phyloP scores from a whole-genome alignment of 2,329 filamentous ascomycete genomes.

The Ophiostoma himal-ulmi region DNA sequence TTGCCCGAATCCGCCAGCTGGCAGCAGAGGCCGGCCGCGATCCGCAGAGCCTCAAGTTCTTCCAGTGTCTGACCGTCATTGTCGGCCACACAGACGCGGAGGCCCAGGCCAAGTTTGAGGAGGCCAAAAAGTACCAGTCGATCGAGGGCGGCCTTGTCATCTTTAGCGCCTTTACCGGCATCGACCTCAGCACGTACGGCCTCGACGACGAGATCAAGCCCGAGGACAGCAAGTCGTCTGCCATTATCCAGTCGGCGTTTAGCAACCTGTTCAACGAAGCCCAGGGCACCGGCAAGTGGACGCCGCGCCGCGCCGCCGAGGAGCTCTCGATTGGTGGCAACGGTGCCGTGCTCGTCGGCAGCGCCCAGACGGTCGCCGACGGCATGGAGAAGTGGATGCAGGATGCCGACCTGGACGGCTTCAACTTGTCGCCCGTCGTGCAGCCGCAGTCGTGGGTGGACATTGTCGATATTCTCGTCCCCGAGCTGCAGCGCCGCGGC shows the following conservation, averaged over 20 bases:
- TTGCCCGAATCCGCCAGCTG: not conserved
- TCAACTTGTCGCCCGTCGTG: constrained; percentile 46
- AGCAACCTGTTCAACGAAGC: constrained; percentile 15
- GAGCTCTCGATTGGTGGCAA: constrained; percentile 27
- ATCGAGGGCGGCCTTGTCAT: constrained; percentile 27
- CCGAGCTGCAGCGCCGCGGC: constrained; percentile 54
- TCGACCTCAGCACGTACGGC: constrained; percentile 28
- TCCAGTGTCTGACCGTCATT: not conserved
- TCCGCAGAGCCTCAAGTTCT: not conserved
- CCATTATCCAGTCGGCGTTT: constrained; percentile 20
- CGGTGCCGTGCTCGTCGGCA: constrained; percentile 48
- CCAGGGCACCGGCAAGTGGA: constrained; percentile 21
- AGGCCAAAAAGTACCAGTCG: constrained; percentile 18
- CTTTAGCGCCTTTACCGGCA: constrained; percentile 28
- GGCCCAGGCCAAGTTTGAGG: constrained; percentile 27
- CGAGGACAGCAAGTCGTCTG: not conserved
- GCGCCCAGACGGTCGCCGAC: constrained; percentile 60
- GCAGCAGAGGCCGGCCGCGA: not conserved
- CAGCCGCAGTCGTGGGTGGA: constrained; percentile 58
- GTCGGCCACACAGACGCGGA: constrained; percentile 23
- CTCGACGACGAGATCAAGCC: constrained; percentile 25
- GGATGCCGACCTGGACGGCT: constrained; percentile 67
- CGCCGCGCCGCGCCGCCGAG: constrained; percentile 22
- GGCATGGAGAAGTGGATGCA: constrained; percentile 60
- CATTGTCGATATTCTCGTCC: constrained; percentile 57